Evolutionary conservation across 495 filamentous ascomycete genomes (phyloP).

Genomic region (Tuber brumale): DNA sequence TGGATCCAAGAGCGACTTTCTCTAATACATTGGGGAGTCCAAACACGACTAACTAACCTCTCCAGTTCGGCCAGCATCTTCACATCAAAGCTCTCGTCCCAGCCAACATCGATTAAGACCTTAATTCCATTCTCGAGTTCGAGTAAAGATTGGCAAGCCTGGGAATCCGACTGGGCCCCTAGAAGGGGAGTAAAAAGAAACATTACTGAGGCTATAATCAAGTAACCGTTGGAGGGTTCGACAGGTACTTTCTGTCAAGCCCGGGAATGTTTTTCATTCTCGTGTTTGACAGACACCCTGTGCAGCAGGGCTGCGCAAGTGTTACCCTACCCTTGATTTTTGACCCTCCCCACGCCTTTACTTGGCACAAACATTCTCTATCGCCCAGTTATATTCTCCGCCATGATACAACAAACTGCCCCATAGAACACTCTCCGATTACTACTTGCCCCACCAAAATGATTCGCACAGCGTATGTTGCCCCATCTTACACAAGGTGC

Average conservation of each 20-base stretch:
- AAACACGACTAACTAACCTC: slow-evolving; percentile 55
- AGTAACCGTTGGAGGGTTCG: background rate
- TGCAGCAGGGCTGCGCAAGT: background rate
- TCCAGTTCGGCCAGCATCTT: slow-evolving; percentile 77
- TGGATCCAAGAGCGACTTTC: background rate
- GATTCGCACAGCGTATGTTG: slow-evolving; percentile 37
- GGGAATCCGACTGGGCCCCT: slow-evolving; percentile 78
- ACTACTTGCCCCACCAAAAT: slow-evolving; percentile 15
- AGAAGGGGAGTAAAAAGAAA: slow-evolving; percentile 91
- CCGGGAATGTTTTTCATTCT: background rate
- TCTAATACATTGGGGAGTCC: background rate
- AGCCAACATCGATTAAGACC: slow-evolving; percentile 87
- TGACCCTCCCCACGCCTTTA: background rate
- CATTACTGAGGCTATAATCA: slow-evolving; percentile 51
- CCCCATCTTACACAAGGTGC: slow-evolving; percentile 6
- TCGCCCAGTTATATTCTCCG: background rate
- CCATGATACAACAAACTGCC: background rate
- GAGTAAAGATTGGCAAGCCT: slow-evolving; percentile 85
- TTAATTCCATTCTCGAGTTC: slow-evolving; percentile 97
- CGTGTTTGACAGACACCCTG: background rate
- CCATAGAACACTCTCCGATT: slow-evolving; percentile 4
- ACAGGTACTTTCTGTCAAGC: background rate
- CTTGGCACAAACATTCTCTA: background rate
- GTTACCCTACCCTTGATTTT: background rate
- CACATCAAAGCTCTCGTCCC: slow-evolving; percentile 84